These are phyloP conservation scores for Pyrenochaeta sp. DNA, from an alignment of 2,329 filamentous ascomycete genomes.

Conservation along the genomic window DNA sequence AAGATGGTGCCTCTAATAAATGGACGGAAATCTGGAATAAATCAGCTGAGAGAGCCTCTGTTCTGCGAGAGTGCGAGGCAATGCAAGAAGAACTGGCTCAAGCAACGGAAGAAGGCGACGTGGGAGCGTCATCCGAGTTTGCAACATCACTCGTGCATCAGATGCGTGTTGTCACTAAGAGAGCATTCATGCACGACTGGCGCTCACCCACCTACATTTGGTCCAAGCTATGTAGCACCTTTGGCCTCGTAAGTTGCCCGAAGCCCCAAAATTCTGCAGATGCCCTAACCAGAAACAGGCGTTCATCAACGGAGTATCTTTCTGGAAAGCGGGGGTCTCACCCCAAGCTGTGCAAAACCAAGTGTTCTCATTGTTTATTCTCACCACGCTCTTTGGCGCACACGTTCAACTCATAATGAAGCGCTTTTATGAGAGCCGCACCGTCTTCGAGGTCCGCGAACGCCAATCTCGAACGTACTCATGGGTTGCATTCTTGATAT, in stretches of 20 bases:
- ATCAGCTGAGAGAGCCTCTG: constrained; percentile 3
- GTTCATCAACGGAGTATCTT: constrained; percentile 81
- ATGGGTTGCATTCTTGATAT: constrained; percentile 82
- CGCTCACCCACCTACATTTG: constrained; percentile 86
- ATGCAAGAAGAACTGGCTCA: constrained; percentile 49
- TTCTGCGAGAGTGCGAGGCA: constrained; percentile 13
- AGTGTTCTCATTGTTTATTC: constrained; percentile 82
- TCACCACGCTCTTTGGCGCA: constrained; percentile 77
- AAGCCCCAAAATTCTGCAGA: too few species aligned
- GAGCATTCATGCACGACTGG: constrained; percentile 58
- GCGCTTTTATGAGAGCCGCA: neutral
- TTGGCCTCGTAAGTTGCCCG: constrained; percentile 33
- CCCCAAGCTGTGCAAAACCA: constrained; percentile 79
- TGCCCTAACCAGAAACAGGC: neutral
- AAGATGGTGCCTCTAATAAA: constrained; percentile 11
- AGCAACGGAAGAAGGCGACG: neutral
- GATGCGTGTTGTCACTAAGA: constrained; percentile 65
- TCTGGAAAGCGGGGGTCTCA: constrained; percentile 73
- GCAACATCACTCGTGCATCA: constrained; percentile 75
- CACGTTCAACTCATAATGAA: constrained; percentile 4
- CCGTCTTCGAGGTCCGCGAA: constrained; percentile 82
- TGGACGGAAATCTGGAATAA: constrained; percentile 11
- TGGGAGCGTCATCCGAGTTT: constrained; percentile 58
- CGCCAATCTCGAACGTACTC: constrained; percentile 81
- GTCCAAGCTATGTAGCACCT: constrained; percentile 73